These are phyloP conservation scores for Phytophthora pisi DNA, from an alignment of 352 stramenopile species.

Conservation along the genomic window DNA sequence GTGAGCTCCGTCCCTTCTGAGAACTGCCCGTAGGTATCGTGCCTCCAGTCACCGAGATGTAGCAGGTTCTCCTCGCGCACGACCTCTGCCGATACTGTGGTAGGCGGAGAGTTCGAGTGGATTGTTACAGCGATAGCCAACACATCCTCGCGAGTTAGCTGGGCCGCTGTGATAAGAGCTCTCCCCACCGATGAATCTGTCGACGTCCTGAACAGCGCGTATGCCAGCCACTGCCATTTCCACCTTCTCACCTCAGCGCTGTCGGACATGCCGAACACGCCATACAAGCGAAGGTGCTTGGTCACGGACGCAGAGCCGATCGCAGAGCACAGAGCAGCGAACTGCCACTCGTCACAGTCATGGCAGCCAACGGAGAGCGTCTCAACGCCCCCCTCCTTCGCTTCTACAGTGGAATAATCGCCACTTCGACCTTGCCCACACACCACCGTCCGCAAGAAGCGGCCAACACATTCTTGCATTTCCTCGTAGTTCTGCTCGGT, in stretches of 20 bases:
- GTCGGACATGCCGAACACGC: conserved; percentile 28
- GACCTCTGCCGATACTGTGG: neutral
- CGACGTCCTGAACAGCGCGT: conserved; percentile 36
- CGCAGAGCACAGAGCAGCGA: conserved; percentile 32
- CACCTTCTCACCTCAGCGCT: conserved; percentile 21
- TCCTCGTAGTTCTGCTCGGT: conserved; percentile 5
- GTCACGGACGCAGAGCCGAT: conserved; percentile 19
- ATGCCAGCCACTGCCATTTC: conserved; percentile 44
- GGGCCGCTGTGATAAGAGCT: conserved; percentile 25
- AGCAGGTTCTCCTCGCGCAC: conserved; percentile 5
- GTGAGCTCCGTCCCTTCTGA: conserved; percentile 20
- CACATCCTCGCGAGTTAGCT: conserved; percentile 20
- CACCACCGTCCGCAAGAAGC: conserved; percentile 27
- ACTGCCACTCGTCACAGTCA: conserved; percentile 34
- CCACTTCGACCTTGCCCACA: conserved; percentile 9
- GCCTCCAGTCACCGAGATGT: conserved; percentile 8
- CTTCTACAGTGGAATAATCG: neutral
- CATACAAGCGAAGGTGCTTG: conserved; percentile 25
- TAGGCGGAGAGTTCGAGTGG: conserved; percentile 25
- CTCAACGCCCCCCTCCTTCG: conserved; percentile 11
- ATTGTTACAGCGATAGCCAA: conserved; percentile 26
- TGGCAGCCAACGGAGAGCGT: conserved; percentile 31
- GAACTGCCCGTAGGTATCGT: conserved; percentile 13
- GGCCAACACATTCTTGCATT: conserved; percentile 18
- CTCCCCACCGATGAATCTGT: conserved; percentile 21